phyloP scores from a whole-genome alignment of 345 rosid species.

The Hypericum androsaemum region DNA sequence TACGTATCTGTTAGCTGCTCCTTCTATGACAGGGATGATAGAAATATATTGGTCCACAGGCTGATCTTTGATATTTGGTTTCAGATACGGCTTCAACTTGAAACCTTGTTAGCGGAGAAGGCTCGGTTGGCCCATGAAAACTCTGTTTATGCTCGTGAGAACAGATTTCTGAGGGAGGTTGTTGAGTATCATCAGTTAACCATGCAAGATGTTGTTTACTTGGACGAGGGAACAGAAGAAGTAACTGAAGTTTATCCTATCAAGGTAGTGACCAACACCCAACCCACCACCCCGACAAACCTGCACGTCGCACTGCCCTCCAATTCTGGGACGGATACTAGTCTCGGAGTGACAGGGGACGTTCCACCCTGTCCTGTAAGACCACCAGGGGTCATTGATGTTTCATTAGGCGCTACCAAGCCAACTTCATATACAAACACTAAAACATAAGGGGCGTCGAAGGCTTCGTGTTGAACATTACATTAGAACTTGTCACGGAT shows the following conservation, averaged over 20 bases:
- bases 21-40: too few relatives aligned
- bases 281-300: slow-evolving; percentile 10
- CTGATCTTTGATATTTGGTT: not conserved
- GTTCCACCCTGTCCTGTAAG: slow-evolving; percentile 27
- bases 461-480: too few relatives aligned
- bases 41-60: too few relatives aligned
- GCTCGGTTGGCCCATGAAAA: slow-evolving; percentile 28
- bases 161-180: slow-evolving; percentile 27
- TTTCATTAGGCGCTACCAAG: slow-evolving; percentile 8
- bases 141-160: slow-evolving; percentile 26
- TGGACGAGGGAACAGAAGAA: slow-evolving; percentile 31
- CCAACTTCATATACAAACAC: too few relatives aligned
- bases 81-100: slow-evolving; percentile 28
- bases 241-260: slow-evolving; percentile 36
- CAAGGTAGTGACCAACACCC: slow-evolving; percentile 31
- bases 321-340: slow-evolving; percentile 13
- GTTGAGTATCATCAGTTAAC: slow-evolving; percentile 31
- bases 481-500: too few relatives aligned
- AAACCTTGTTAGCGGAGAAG: slow-evolving; percentile 25
- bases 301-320: slow-evolving; percentile 10
- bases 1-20: too few relatives aligned
- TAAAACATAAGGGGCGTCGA: too few relatives aligned
- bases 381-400: slow-evolving; percentile 21
- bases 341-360: slow-evolving; percentile 13
- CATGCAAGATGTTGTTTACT: slow-evolving; percentile 27